Conservation (phyloP, 2,329 filamentous ascomycete species). For the Scopulariopsis brevicaulis region DNA sequence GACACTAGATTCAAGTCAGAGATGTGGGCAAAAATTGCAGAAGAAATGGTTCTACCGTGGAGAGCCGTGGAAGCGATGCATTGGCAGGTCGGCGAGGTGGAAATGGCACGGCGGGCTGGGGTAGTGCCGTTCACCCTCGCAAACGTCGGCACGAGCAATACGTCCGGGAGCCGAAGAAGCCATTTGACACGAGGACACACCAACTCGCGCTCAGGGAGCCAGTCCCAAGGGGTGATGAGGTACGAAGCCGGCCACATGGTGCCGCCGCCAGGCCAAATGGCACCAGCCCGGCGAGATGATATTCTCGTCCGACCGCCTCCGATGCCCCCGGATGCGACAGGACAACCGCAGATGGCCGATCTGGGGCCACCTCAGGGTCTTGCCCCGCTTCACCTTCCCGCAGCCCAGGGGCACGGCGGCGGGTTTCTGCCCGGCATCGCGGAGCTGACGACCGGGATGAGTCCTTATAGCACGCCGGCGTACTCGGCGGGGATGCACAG, state of each 20-base stretch:
- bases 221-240: constrained; percentile 20
- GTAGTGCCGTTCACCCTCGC: constrained; percentile 69
- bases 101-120: constrained; percentile 88
- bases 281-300: constrained; percentile 30
- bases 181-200: constrained; percentile 25
- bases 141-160: constrained; percentile 37
- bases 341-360: constrained; percentile 7
- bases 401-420: constrained; percentile 21
- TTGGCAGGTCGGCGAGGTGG: constrained; percentile 86
- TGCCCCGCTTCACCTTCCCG: constrained; percentile 6
- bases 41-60: constrained; percentile 93
- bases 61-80: constrained; percentile 95
- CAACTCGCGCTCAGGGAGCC: constrained; percentile 33
- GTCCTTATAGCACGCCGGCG: constrained; percentile 46
- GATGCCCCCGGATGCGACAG: constrained; percentile 17
- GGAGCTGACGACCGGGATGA: constrained; percentile 53
- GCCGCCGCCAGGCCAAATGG: constrained; percentile 21
- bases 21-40: constrained; percentile 94
- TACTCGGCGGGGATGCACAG: constrained; percentile 31
- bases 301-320: constrained; percentile 17
- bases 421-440: constrained; percentile 47
- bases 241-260: constrained; percentile 26
- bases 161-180: constrained; percentile 19
- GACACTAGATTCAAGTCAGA: constrained; percentile 76
- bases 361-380: constrained; percentile 4